Conservation (phyloP, 495 filamentous ascomycete genomes). For the Xylaria intraflava region DNA sequence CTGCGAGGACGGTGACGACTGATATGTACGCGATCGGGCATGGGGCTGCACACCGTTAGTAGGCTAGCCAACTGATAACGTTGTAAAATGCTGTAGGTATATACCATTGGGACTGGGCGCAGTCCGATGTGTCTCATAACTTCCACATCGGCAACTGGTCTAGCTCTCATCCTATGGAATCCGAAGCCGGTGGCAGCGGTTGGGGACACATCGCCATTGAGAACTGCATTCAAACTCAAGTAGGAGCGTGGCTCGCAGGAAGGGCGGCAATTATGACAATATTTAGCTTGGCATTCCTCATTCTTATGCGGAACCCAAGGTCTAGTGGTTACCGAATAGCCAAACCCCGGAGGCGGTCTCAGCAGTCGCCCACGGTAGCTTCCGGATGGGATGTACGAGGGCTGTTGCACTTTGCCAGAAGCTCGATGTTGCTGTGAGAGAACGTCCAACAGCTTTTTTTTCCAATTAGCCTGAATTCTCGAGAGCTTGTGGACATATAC, state of each 20-base stretch:
- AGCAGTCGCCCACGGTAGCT: background rate
- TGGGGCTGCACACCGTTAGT: background rate
- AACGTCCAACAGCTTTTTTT: background rate
- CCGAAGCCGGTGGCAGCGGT: conserved; percentile 38
- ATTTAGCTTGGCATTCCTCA: conserved; percentile 44
- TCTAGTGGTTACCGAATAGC: conserved; percentile 10
- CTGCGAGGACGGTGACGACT: background rate
- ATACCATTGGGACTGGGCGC: conserved; percentile 30
- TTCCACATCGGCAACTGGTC: conserved; percentile 27
- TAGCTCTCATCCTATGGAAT: conserved; percentile 23
- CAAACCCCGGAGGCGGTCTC: conserved; percentile 10
- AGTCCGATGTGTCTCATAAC: conserved; percentile 32
- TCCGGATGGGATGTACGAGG: conserved; percentile 1
- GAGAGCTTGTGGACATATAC: background rate
- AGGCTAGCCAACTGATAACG: background rate
- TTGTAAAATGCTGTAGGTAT: background rate
- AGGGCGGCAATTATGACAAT: conserved; percentile 47
- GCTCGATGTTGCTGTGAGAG: background rate
- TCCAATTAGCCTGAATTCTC: background rate
- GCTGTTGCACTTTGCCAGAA: background rate
- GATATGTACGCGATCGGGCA: background rate
- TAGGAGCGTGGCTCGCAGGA: conserved; percentile 38
- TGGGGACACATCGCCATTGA: conserved; percentile 37
- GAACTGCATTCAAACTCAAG: conserved; percentile 44
- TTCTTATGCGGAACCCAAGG: conserved; percentile 35